phyloP scores from a whole-genome alignment of 2,329 filamentous ascomycete species.

The Pseudogymnoascus sp. region DNA sequence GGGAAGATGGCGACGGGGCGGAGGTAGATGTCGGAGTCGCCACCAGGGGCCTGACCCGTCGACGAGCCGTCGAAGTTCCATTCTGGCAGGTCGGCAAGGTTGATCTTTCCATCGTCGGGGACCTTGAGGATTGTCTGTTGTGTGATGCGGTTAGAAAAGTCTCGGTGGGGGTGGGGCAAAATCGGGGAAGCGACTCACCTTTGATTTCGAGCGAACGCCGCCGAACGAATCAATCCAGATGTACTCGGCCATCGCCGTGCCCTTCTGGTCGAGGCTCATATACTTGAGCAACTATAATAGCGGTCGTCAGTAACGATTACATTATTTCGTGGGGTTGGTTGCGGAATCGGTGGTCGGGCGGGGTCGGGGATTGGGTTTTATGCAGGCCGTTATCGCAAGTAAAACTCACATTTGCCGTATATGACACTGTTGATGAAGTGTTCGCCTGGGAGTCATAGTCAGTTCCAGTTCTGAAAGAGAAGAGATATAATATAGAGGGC shows the following conservation, averaged over 20 bases:
- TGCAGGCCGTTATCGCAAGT: conserved; percentile 9
- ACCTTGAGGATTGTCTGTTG: conserved; percentile 55
- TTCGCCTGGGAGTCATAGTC: conserved; percentile 15
- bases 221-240: conserved; percentile 87
- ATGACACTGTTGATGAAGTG: conserved; percentile 26
- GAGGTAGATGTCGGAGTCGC: conserved; percentile 97
- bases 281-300: conserved; percentile 74
- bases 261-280: conserved; percentile 82
- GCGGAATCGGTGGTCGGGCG: not conserved
- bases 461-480: conserved; percentile 16
- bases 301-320: conserved; percentile 5
- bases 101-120: conserved; percentile 34
- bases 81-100: conserved; percentile 60
- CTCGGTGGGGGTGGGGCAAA: conserved; percentile 6
- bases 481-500: not conserved
- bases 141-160: not conserved
- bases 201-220: conserved; percentile 87
- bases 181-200: conserved; percentile 48
- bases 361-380: not conserved
- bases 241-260: conserved; percentile 86
- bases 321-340: not conserved
- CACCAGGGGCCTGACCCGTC: conserved; percentile 82
- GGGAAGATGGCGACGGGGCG: conserved; percentile 82
- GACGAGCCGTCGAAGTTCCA: conserved; percentile 88
- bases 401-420: conserved; percentile 33